phyloP scores from a whole-genome alignment of 2,329 filamentous ascomycete genomes.

The Penicillium sp. region DNA sequence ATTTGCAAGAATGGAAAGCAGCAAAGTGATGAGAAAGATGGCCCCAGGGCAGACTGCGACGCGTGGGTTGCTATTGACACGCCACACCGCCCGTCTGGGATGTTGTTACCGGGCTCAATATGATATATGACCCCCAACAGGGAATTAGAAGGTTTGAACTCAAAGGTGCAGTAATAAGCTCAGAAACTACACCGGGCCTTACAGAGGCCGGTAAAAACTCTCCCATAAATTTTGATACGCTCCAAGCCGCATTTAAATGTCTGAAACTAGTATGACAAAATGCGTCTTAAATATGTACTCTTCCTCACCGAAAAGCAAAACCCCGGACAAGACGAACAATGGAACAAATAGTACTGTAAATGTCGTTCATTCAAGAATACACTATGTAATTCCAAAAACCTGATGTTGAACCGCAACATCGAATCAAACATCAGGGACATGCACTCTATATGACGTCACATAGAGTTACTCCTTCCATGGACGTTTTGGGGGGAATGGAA shows the following conservation, averaged over 20 bases:
- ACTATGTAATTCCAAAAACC: not conserved
- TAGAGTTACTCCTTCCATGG: too few species aligned
- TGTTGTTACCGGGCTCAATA: too few species aligned
- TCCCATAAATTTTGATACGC: too few species aligned
- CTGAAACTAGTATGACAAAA: too few species aligned
- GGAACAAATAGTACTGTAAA: not conserved
- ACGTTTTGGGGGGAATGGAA: not conserved
- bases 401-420: not conserved
- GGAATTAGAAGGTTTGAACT: too few species aligned
- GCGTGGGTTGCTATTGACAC: not conserved
- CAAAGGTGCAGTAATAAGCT: too few species aligned
- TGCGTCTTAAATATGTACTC: too few species aligned
- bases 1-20: not conserved
- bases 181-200: too few species aligned
- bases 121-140: too few species aligned
- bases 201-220: too few species aligned
- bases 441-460: not conserved
- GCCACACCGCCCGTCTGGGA: too few species aligned
- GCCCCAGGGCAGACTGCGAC: not conserved
- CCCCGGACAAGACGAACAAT: not conserved
- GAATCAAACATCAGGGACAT: not conserved
- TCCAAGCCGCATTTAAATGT: too few species aligned
- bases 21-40: not conserved
- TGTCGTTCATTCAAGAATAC: not conserved
- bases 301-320: not conserved